Evolutionary conservation across 306 rosid species (phyloP), one percentile per base, ranked within the genome.

Genomic region (Casuarina equisetifolia): DNA sequence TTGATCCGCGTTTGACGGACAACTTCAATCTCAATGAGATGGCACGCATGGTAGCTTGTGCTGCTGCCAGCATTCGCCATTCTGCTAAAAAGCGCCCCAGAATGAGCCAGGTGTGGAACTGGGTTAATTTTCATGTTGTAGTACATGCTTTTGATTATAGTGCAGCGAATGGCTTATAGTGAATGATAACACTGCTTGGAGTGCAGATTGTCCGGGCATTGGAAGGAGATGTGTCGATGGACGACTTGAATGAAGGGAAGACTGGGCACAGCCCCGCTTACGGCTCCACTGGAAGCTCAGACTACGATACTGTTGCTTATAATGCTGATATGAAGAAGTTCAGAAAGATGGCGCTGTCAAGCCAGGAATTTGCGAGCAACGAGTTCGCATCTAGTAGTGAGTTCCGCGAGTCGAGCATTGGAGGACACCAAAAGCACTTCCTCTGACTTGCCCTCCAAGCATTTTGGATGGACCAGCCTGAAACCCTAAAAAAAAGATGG

Each of bases 61-160:
- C 97, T 8, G 91, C 97, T 8, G 91, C 93, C 4, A 85, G 94
- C 88, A 92, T 94, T 67, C 96, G 97, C 3, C 98, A 94, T 74
- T 94, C 98, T 12, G 86, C 88, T 5, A 88, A 74, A 79, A 89
- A 85, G 66, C 98, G 98, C 70, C 86, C 97, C 0, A 92, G 79
- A 78, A 94, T 94, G 98, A 94, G 97, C 69, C 98, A 92, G 89
- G 98, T 91, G 78, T 35, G 72, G 4, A 49, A 7, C 10, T 25
- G 32, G 32, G 32, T 25, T 25, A 25, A 25, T 25, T 25, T 25
- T 25, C 32, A 25, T 25, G 32, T 25, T 25, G 32, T 25, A 25
- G 32, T 25, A 25, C 32, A 25, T 25, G 15, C 51, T 48, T 1
- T 48, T 44, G 4, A 9, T 9, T 46, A 46, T 5, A 46, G 11